Percentiles rank a stretch among this genome's conserved stretches.
Conservation (phyloP, 2,329 filamentous ascomycete species). For the Dactylellina sp. region DNA sequence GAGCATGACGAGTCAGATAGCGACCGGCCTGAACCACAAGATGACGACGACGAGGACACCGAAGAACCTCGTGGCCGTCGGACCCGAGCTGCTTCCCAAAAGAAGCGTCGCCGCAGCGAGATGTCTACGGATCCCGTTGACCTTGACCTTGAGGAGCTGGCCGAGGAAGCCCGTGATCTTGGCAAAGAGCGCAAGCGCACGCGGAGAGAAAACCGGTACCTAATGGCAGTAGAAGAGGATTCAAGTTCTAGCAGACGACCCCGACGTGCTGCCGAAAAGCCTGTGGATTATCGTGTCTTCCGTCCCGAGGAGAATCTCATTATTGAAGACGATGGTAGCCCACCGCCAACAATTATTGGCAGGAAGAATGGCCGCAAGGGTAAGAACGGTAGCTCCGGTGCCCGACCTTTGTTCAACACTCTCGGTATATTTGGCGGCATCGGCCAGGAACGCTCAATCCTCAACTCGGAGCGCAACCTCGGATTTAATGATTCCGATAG, state of each 20-base stretch:
- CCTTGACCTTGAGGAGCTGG: slow-evolving; percentile 74
- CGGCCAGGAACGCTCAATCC: slow-evolving; percentile 76
- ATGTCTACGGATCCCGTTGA: slow-evolving; percentile 44
- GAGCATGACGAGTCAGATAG: slow-evolving; percentile 36
- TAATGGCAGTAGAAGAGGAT: slow-evolving; percentile 72
- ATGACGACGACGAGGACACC: slow-evolving; percentile 44
- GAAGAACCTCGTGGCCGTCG: slow-evolving; percentile 28
- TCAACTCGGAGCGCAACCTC: slow-evolving; percentile 78
- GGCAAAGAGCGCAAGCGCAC: slow-evolving; percentile 69
- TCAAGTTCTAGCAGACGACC: slow-evolving; percentile 67
- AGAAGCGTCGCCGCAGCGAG: slow-evolving; percentile 41
- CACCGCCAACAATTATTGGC: slow-evolving; percentile 76
- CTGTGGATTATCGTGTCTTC: slow-evolving; percentile 87
- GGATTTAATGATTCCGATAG: slow-evolving; percentile 86
- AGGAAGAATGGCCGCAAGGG: slow-evolving; percentile 72
- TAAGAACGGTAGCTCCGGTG: slow-evolving; percentile 72
- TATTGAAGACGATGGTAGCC: slow-evolving; percentile 78
- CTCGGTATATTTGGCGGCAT: slow-evolving; percentile 93
- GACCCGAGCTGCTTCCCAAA: slow-evolving; percentile 43
- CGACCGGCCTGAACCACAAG: slow-evolving; percentile 34
- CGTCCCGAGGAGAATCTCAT: slow-evolving; percentile 77
- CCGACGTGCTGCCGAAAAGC: slow-evolving; percentile 69
- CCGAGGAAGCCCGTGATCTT: slow-evolving; percentile 75
- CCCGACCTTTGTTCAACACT: slow-evolving; percentile 86
- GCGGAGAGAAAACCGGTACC: slow-evolving; percentile 68